Base-by-base conservation (phyloP, 2,329 filamentous ascomycete genomes). In the Hypoxylon sp. region DNA sequence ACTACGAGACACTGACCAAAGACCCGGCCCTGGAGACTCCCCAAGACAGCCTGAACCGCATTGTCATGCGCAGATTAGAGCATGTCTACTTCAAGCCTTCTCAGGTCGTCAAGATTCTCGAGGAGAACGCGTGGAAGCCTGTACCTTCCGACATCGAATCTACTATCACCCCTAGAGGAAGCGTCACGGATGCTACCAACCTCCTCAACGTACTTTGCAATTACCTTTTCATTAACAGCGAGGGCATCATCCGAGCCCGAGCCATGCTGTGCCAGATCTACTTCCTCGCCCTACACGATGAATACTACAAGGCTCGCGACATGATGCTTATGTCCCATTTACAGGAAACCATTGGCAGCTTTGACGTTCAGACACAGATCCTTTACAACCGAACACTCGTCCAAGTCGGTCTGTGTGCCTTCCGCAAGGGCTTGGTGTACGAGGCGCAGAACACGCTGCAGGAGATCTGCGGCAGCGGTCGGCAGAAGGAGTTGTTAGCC, bases 321-420 rank as follows among this genome's bases (percentile, higher is more conserved):
- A 93, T 99, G 89, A 96, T 97, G 88, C 85, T 99, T 73, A 99
- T 99, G 91, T 99, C 94, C 12, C 94, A 99, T 78, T 79, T 99
- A 70, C 93, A 97, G 71, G 94, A 99, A 79, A 96, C 90, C 46
- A 99, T 99, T 71, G 83, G 84, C 76, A 95, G 90, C 76, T 99
- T 99, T 69, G 94, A 99, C 68, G 89, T 99, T 63, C 91, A 88
- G 77, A 96, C 91, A 47, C 94, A 99, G 76, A 99, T 99, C 57
- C 87, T 99, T 50, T 99, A 95, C 86, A 99, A 99, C 83, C 87
- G 94, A 63, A 97, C 94, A 1, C 83, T 99, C 23, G 95, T 97
- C 30, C 94, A 99, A 75, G 93, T 99, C 54, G 95, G 94, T 64
- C 89, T 99, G 50, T 99, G 95, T 70, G 95, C 94, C 30, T 99